Base-by-base conservation (phyloP, 176 grass and related monocot species). In the Aegilops longissima region DNA sequence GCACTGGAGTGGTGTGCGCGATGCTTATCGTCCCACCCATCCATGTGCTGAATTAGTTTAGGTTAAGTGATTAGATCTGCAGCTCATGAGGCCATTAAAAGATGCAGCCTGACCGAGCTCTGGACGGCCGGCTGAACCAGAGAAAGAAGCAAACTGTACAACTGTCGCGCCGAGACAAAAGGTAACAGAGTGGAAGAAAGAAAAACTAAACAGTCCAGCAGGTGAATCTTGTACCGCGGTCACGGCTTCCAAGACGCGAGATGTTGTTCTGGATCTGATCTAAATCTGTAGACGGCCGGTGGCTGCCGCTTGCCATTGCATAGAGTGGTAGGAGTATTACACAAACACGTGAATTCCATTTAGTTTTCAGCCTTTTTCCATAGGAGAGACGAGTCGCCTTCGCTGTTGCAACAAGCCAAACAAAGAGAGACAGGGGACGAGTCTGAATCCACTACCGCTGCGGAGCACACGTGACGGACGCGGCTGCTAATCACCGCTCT, bases 91-190 rank as follows among this genome's bases (percentile, higher is more conserved):
- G 45, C 45, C 36, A 82, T 58, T 82, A 71, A 71, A 51, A 39
- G 82, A 34, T 21, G 33, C 17, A 84, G 10, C 24, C 58, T 24
- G 71, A 65, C 18, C 21, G 40, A 49, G 27, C 40, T 69, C 25
- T 45, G 39, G 14, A 31, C 21, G 25, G 39, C 11, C 16, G 3
- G 36, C 35, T 81, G 45, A 30, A 31, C 38, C 66, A 47, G 3
- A 80, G 5, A 31, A 9, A 7, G 16, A 9, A 62, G 2, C 54
- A 2, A 73, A 73, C 17, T 16, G 36, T 34, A 66, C 61, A 85
- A 67, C 61, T 77, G 83, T 84, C 18, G 9, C 30, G 4, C 75
- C 42, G 42, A 35, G 73, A 66, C 83, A 78, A 85, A 18, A 66
- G 10, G 8, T 5, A 85, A 4, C 7, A 18, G 38, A 18, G 56